Evolutionary conservation across 2,329 filamentous ascomycete genomes (phyloP).

Genomic region (Penicillium palitans): DNA sequence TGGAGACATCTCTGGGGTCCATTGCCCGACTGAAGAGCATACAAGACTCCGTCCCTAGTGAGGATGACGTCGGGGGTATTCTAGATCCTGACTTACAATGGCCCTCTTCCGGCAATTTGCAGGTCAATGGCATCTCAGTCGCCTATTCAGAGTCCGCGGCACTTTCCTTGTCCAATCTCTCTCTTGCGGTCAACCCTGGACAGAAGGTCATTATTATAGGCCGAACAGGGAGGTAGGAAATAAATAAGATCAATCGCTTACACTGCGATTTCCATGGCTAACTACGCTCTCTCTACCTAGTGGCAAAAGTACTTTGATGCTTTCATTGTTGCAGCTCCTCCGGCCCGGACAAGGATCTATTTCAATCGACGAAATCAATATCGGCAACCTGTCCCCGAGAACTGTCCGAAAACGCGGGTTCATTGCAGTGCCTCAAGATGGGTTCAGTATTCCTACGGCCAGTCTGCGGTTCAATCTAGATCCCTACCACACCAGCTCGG

Average conservation of each 20-base stretch:
- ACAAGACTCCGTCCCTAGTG: not conserved
- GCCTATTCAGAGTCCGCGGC: not conserved
- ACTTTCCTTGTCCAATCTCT: not conserved
- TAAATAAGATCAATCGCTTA: not conserved
- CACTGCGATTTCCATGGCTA: not conserved
- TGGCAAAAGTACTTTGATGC: slow-evolving; percentile 1
- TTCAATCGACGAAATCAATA: slow-evolving; percentile 1
- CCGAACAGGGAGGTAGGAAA: slow-evolving; percentile 7
- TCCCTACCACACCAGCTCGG: slow-evolving; percentile 4
- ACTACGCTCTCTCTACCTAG: not conserved
- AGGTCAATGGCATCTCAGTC: not conserved
- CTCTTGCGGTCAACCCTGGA: not conserved
- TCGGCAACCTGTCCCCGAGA: not conserved
- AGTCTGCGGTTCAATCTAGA: slow-evolving; percentile 11
- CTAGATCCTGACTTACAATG: not conserved
- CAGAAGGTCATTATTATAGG: not conserved
- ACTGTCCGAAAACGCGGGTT: slow-evolving; percentile 6
- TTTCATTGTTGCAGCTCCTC: slow-evolving; percentile 2
- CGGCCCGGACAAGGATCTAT: not conserved
- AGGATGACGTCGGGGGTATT: not conserved
- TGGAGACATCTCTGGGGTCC: slow-evolving; percentile 1
- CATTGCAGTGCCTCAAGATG: slow-evolving; percentile 14
- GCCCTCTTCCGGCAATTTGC: not conserved
- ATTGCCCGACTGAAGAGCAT: not conserved
- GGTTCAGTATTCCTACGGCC: slow-evolving; percentile 3